phyloP scores from a whole-genome alignment of 345 rosid species.

The Hibiscus mutabilis region DNA sequence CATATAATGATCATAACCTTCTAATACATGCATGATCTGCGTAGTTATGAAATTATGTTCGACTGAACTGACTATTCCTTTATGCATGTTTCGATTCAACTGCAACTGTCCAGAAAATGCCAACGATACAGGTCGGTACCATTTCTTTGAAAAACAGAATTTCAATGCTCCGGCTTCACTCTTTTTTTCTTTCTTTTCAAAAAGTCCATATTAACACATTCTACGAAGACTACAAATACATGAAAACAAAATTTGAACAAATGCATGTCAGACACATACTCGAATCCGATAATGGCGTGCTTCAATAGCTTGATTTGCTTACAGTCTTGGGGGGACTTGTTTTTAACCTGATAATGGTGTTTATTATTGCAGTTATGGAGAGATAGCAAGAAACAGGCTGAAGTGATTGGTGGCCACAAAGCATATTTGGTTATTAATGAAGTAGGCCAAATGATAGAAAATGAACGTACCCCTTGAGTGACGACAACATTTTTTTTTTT shows the following conservation, averaged over 20 bases:
- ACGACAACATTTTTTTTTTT: not conserved
- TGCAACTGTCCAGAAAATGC: conserved; percentile 69
- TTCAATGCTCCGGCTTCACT: not conserved
- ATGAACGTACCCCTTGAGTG: conserved; percentile 12
- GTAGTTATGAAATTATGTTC: conserved; percentile 11
- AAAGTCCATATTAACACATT: too few relatives aligned
- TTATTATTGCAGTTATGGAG: conserved; percentile 57
- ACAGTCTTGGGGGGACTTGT: not conserved
- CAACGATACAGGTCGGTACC: conserved; percentile 66
- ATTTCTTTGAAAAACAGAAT: not conserved
- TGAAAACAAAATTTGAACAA: too few relatives aligned
- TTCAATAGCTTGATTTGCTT: not conserved
- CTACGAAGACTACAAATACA: too few relatives aligned
- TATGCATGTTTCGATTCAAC: conserved; percentile 21
- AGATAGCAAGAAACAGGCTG: conserved; percentile 68
- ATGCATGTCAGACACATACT: not conserved
- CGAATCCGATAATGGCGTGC: not conserved
- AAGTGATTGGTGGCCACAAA: conserved; percentile 83
- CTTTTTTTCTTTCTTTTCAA: too few relatives aligned
- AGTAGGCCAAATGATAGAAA: conserved; percentile 72
- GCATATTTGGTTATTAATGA: conserved; percentile 65
- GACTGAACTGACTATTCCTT: conserved; percentile 13
- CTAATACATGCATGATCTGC: not conserved
- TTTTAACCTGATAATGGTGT: not conserved
- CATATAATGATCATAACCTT: not conserved